Evolutionary conservation across 345 rosid species (phyloP), one percentile per base, ranked within the genome.

Genomic region (Erucastrum elatum): DNA sequence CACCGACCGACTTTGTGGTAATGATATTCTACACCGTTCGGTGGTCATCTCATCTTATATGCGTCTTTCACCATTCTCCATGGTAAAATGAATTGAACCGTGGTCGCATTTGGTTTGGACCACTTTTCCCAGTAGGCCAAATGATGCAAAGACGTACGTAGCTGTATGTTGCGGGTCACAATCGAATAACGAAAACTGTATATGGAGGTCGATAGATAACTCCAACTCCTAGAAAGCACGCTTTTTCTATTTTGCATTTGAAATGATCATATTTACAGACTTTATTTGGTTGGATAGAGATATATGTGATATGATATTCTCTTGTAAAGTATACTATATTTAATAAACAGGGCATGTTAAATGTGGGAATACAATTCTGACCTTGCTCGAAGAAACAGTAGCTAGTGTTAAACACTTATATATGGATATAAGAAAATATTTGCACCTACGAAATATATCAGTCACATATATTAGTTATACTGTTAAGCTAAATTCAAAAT

Each of bases 181-280:
- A 17, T 80, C 66, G 79, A 75, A 74, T 80, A 80, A 69, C 67
- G n/a, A 62, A 74, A 68, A 74, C 53, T 69, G 79, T 80, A 74
- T 68, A 74, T 56, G n/a, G 75, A 61, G 70, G 71, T 79, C 63
- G 78, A 79, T 73, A 79, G 78, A 73, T 73, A 79, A 73, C 59
- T 79, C 82, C 78, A 79, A 67, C 34, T 79, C 68, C 16, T 60
- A 15, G 70, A 67, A 73, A 67, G 35, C 27, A 61, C 58, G 26
- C 8, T 15, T 64, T 60, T 79, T 62, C 46, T 26, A 61, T 67
- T 61, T 62, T 74, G 66, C 64, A 62, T 51, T 66, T 68, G 65
- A 51, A 5, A 51, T 62, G 37, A 68, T 68, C 75, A 68, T 74
- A 53, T 60, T 65, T 74, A 74, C 82, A 62, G 82, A 80, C 82